Evolutionary conservation across 2,329 filamentous ascomycete genomes (phyloP).

Genomic region (Epichloe elymi): DNA sequence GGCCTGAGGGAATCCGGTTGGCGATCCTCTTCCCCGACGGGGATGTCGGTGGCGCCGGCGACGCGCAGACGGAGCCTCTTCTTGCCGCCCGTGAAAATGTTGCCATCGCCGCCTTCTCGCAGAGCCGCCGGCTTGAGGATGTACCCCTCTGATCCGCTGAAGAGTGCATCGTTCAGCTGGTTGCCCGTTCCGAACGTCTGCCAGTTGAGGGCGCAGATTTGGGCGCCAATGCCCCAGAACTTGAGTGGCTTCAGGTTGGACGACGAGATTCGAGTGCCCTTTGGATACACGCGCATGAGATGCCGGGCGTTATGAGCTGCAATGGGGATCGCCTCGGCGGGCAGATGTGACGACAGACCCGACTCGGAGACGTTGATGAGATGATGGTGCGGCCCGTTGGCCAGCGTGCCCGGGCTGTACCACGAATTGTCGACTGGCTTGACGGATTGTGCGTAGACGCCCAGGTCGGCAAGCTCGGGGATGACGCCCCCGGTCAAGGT

Average conservation of each 20-base stretch:
- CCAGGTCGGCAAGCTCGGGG: slow-evolving; percentile 50
- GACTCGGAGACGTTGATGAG: slow-evolving; percentile 58
- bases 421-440: slow-evolving; percentile 54
- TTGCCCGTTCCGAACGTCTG: slow-evolving; percentile 53
- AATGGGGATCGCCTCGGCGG: slow-evolving; percentile 32
- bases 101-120: slow-evolving; percentile 40
- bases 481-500: slow-evolving; percentile 41
- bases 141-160: slow-evolving; percentile 51
- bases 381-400: slow-evolving; percentile 49
- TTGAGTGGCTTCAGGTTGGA: slow-evolving; percentile 48
- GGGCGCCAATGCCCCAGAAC: slow-evolving; percentile 55
- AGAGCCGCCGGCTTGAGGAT: slow-evolving; percentile 51
- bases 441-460: slow-evolving; percentile 57
- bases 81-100: slow-evolving; percentile 29
- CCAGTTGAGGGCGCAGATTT: slow-evolving; percentile 59
- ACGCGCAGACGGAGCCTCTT: slow-evolving; percentile 44
- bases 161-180: slow-evolving; percentile 57
- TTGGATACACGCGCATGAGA: slow-evolving; percentile 59
- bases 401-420: slow-evolving; percentile 36
- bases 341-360: slow-evolving; percentile 39
- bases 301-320: slow-evolving; percentile 48
- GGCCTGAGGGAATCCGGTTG: slow-evolving; percentile 43
- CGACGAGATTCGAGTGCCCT: slow-evolving; percentile 55
- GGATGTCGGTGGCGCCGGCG: slow-evolving; percentile 49
- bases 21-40: slow-evolving; percentile 33